Evolutionary conservation across 257 asterid species (phyloP), one percentile per base, ranked within the genome.

Genomic region (Salvia splendens): DNA sequence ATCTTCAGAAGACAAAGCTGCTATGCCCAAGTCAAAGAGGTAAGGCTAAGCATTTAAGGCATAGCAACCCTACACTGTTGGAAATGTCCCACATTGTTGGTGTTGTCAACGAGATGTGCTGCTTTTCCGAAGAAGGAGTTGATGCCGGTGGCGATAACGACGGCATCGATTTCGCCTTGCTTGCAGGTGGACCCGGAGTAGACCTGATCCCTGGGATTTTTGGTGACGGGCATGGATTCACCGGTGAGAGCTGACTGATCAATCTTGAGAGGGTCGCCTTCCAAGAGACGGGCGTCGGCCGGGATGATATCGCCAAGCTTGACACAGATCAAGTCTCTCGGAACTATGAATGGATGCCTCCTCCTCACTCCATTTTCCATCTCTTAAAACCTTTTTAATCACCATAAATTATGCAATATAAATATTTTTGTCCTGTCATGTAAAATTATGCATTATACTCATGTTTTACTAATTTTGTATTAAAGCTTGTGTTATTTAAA

Each of bases 211-310:
- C 84, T 81, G 4, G 86, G 88, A 69, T 76, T 7, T 71, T 78
- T 80, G 64, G 85, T 83, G 0, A 83, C 88, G 0, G 88, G 88
- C 9, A 83, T 75, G 5, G 88, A 83, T 57, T 83, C 88, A 0
- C 88, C 88, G 2, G 88, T 83, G 57, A 83, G 88, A 59, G 88
- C 85, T 0, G 88, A 75, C 38, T 83, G 88, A 17, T 83, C 88
- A 4, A 83, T 83, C 72, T 83, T 83, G 3, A 83, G 69, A 40
- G 88, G 82, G 67, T 83, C 88, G 4, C 88, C 88, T 53, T 83
- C 84, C 78, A 83, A 61, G 57, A 83, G 83, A 80, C 88, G 88
- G 54, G 75, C 73, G 61, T 83, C 88, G 4, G 88, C 88, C 0
- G 88, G 88, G 82, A 83, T 71, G 41, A 83, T 83, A 59, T 83